Evolutionary conservation across 2,329 filamentous ascomycete genomes (phyloP).

Genomic region (Botrytis byssoidea): DNA sequence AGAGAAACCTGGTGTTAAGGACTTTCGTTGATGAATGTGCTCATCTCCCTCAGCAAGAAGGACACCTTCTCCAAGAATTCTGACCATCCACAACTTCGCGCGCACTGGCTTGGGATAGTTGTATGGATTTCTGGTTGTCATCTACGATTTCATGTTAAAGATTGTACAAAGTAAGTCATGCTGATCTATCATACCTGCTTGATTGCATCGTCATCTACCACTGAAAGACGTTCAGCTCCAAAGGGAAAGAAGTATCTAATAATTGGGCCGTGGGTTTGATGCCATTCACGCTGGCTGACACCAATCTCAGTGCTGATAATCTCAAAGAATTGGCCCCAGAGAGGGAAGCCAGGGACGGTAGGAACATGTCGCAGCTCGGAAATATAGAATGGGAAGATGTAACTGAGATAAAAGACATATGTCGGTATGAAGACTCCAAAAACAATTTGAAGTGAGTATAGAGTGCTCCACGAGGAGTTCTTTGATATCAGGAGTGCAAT

Average conservation of each 20-base stretch:
- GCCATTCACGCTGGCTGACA: constrained; percentile 45
- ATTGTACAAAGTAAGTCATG: too few relatives aligned
- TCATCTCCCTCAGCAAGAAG: constrained; percentile 72
- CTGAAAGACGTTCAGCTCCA: constrained; percentile 45
- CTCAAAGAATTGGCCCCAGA: constrained; percentile 46
- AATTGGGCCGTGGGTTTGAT: constrained; percentile 43
- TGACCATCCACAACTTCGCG: constrained; percentile 55
- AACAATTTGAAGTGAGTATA: constrained; percentile 24
- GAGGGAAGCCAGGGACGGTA: constrained; percentile 44
- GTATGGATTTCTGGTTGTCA: constrained; percentile 53
- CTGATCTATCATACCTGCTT: constrained; percentile 29
- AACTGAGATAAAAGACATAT: constrained; percentile 41
- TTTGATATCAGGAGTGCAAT: constrained; percentile 28
- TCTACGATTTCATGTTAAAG: constrained; percentile 33
- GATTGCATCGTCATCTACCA: constrained; percentile 46
- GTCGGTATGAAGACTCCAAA: constrained; percentile 31
- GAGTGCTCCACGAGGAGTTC: constrained; percentile 23
- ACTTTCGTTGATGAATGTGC: constrained; percentile 60
- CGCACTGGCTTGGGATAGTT: constrained; percentile 47
- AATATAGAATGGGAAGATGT: constrained; percentile 45
- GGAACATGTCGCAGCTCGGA: constrained; percentile 46
- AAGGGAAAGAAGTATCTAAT: constrained; percentile 49
- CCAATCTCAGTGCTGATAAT: constrained; percentile 46
- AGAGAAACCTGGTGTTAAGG: constrained; percentile 74
- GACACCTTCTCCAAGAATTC: constrained; percentile 68